Evolutionary conservation across 306 rosid genomes (phyloP).

Genomic region (Corylus avellana): DNA sequence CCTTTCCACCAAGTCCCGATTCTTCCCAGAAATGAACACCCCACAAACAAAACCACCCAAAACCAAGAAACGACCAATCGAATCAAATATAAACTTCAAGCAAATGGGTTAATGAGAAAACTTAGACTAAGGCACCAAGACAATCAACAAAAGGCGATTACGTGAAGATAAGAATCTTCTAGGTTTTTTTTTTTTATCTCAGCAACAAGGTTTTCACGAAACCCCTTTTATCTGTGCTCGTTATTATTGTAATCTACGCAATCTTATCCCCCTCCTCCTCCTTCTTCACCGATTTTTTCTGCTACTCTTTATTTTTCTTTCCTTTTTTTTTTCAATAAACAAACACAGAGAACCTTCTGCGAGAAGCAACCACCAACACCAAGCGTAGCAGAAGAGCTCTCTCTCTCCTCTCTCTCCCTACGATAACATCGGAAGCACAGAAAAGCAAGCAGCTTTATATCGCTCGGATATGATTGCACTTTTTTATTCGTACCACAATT

Average conservation of each 20-base stretch:
- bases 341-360: constrained; percentile 51
- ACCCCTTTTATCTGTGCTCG: constrained; percentile 38
- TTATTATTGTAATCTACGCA: constrained; percentile 32
- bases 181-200: constrained; percentile 7
- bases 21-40: constrained; percentile 10
- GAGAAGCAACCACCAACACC: constrained; percentile 53
- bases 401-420: constrained; percentile 23
- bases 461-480: not conserved
- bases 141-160: constrained; percentile 36
- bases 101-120: constrained; percentile 25
- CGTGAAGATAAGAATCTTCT: constrained; percentile 53
- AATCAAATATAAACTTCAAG: constrained; percentile 11
- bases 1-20: constrained; percentile 14
- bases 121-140: constrained; percentile 19
- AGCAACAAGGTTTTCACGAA: constrained; percentile 53
- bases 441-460: constrained; percentile 14
- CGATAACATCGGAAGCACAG: constrained; percentile 33
- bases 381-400: constrained; percentile 27
- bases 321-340: constrained; percentile 12
- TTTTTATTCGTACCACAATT: not conserved
- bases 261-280: constrained; percentile 8
- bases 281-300: constrained; percentile 25
- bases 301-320: not conserved
- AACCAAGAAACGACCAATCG: constrained; percentile 2
- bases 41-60: constrained; percentile 14